These are phyloP conservation scores for Salix exigua DNA, from an alignment of 345 rosid species.

Conservation along the genomic window DNA sequence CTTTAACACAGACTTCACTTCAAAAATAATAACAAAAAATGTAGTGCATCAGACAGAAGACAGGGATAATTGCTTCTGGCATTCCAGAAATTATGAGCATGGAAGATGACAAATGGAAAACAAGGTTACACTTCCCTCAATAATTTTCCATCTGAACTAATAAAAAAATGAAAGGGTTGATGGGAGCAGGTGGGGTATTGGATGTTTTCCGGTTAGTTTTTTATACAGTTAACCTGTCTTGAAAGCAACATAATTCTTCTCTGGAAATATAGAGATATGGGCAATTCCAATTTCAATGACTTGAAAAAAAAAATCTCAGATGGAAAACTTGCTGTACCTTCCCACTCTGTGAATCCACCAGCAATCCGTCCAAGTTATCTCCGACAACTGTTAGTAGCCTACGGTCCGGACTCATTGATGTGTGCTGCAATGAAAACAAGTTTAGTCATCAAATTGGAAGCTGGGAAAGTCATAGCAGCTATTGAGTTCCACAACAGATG, in stretches of 20 bases:
- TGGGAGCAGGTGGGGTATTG: background rate
- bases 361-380: conserved; percentile 49
- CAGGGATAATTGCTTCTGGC: background rate
- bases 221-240: background rate
- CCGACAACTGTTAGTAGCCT: conserved; percentile 48
- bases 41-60: background rate
- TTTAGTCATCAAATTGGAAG: background rate
- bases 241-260: background rate
- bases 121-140: background rate
- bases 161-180: background rate
- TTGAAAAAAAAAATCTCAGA: background rate
- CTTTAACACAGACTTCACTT: no score
- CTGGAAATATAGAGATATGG: background rate
- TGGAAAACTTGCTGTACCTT: conserved; percentile 34
- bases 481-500: background rate
- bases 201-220: background rate
- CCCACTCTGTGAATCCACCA: conserved; percentile 53
- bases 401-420: conserved; percentile 58
- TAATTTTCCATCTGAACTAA: background rate
- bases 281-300: background rate
- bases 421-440: conserved; percentile 43
- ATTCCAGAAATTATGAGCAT: background rate
- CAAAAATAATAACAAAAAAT: no score
- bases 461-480: background rate
- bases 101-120: background rate